Conservation (phyloP, 345 rosid genomes). For the Eucalyptus guilfoylei region DNA sequence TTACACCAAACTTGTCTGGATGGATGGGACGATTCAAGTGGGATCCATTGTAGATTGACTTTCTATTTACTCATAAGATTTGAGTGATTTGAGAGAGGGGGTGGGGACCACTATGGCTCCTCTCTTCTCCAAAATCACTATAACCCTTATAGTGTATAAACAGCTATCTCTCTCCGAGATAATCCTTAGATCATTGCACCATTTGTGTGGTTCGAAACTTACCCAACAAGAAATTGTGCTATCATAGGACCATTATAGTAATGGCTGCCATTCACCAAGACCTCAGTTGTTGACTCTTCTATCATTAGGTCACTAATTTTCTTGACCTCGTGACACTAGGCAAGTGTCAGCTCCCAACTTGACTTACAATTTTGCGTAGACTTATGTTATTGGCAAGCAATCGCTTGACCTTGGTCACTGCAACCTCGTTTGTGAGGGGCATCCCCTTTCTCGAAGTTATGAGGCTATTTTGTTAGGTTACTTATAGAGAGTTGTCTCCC, state of each 20-base stretch:
- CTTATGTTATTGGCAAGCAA: neutral
- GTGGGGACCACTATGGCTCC: neutral
- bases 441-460: neutral
- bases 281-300: neutral
- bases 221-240: neutral
- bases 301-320: neutral
- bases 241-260: neutral
- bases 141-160: neutral
- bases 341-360: neutral
- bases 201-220: neutral
- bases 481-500: neutral
- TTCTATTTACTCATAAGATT: neutral
- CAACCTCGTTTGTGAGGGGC: neutral
- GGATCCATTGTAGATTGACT: neutral
- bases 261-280: neutral
- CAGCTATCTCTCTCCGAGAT: neutral
- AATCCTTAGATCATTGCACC: neutral
- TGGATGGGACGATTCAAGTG: neutral
- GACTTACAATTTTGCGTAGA: neutral
- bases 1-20: neutral
- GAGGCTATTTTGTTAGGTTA: neutral
- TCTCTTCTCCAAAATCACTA: neutral
- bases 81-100: neutral
- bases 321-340: neutral
- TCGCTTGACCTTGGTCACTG: neutral